These are phyloP conservation scores for Tricholoma sp. DNA, from an alignment of 768 basidiomycete genomes.

Conservation along the genomic window DNA sequence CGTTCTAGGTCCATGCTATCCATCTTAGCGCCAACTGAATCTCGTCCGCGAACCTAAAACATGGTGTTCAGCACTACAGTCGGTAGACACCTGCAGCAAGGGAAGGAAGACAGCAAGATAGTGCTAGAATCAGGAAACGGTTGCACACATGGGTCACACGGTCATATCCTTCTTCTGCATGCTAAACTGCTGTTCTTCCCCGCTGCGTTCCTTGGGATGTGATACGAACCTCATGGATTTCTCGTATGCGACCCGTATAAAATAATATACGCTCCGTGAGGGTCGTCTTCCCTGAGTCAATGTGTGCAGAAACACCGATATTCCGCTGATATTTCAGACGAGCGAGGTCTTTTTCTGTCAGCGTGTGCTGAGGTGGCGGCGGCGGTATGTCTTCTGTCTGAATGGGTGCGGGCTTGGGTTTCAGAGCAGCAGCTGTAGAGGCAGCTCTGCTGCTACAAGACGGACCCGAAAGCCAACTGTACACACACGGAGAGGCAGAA, in stretches of 20 bases:
- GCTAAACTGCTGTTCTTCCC: conserved; percentile 2
- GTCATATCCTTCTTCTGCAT: conserved; percentile 4
- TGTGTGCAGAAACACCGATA: conserved; percentile 94
- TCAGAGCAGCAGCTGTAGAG: conserved; percentile 40
- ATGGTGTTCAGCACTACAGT: conserved; percentile 4
- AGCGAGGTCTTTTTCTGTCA: conserved; percentile 61
- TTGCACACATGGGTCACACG: not conserved
- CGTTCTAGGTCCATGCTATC: conserved; percentile 99
- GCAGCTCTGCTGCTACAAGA: conserved; percentile 29
- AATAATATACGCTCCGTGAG: conserved; percentile 93
- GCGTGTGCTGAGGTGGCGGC: conserved; percentile 32
- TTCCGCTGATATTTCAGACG: conserved; percentile 81
- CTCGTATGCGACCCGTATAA: conserved; percentile 93
- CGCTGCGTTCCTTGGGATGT: conserved; percentile 11
- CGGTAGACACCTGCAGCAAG: conserved; percentile 16
- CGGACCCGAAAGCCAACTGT: conserved; percentile 2
- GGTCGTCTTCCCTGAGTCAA: conserved; percentile 97
- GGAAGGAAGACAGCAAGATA: conserved; percentile 10
- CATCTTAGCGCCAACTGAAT: conserved; percentile 99
- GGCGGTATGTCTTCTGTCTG: conserved; percentile 14
- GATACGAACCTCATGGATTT: conserved; percentile 87
- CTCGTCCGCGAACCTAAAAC: conserved; percentile 80
- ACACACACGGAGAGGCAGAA: conserved; percentile 1
- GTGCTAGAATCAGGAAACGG: not conserved
- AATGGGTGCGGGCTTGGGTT: conserved; percentile 21